Base-by-base conservation (phyloP, 2,329 filamentous ascomycete species). In the Pseudovirgaria hyperparasitica region DNA sequence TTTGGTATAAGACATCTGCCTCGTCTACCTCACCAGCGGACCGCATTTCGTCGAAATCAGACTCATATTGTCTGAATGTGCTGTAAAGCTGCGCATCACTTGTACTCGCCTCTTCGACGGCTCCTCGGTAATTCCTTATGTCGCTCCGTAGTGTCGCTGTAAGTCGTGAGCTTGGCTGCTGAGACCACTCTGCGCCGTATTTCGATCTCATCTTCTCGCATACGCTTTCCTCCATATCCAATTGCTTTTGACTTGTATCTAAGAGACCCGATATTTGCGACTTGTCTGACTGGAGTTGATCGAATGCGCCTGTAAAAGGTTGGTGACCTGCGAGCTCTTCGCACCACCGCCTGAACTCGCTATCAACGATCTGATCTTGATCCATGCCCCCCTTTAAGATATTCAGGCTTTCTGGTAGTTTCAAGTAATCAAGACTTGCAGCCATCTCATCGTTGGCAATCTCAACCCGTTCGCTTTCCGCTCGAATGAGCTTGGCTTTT, bases 161-260 rank as follows among this genome's bases (percentile, higher is more conserved):
- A 21, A 98, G 67, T 30, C 82, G 70, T 17, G 82, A 82, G 49
- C 87, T 96, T 8, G 90, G 90, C 46, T 98, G 90, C 45, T 98
- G 90, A 11, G 84, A 93, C 90, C 90, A 98, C 29, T 96, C 87
- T 16, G 67, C 70, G 29, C 87, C 86, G 50, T 96, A 96, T 52
- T 98, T 98, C 9, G 85, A 92, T 24, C 90, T 73, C 90, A 98
- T 98, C 63, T 96, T 98, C 54, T 98, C 90, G 51, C 90, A 98
- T 1, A 96, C 82, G 30, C 82, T 92, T 57, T 96, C 92, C 53
- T 98, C 90, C 74, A 90, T 85, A 40, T 98, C 90, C 22, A 98
- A 60, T 44, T 92, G 81, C 50, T 92, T 92, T 29, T 76, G 75
- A 42, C 82, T 82, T 31, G 71, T 72, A 30, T 94, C 85, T 30